Percentiles rank a stretch among this genome's conserved stretches.
phyloP scores from a whole-genome alignment of 2,329 filamentous ascomycete genomes.

The Colletotrichum theobromicola region DNA sequence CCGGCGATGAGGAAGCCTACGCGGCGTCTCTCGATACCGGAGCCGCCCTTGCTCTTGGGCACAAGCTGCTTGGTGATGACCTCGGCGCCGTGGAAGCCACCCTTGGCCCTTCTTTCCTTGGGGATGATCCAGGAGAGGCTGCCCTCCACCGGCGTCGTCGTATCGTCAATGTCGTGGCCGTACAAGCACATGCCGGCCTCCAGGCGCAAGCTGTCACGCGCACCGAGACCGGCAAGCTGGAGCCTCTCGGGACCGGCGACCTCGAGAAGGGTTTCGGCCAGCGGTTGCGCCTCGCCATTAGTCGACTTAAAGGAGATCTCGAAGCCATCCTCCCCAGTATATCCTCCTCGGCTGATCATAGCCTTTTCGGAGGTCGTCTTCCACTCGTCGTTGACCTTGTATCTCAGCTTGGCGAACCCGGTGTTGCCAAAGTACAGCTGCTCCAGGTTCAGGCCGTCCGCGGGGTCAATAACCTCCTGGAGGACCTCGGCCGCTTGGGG shows the following conservation, averaged over 20 bases:
- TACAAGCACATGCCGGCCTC: constrained; percentile 99
- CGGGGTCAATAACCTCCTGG: constrained; percentile 61
- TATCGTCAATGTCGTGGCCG: constrained; percentile 93
- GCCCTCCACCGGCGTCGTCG: constrained; percentile 64
- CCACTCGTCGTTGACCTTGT: constrained; percentile 52
- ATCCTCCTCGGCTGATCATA: constrained; percentile 86
- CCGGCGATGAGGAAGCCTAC: constrained; percentile 85
- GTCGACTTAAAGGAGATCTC: constrained; percentile 76
- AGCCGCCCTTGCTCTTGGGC: constrained; percentile 73
- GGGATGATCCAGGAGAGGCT: constrained; percentile 80
- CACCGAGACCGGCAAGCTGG: constrained; percentile 85
- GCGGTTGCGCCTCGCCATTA: constrained; percentile 49
- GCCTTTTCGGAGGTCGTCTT: constrained; percentile 53
- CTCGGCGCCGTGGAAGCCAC: constrained; percentile 86
- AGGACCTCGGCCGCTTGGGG: constrained; percentile 77
- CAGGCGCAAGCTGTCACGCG: constrained; percentile 88
- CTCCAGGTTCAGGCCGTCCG: constrained; percentile 59
- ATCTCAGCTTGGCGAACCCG: constrained; percentile 67
- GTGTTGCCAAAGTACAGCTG: constrained; percentile 84
- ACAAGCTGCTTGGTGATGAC: constrained; percentile 79
- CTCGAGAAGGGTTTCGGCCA: constrained; percentile 61
- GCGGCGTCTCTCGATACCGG: constrained; percentile 73
- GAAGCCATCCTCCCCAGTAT: constrained; percentile 98
- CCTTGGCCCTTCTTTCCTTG: constrained; percentile 70
- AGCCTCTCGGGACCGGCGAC: constrained; percentile 69